Conservation (phyloP, 2,329 filamentous ascomycete species). For the Microascus cirrosus region DNA sequence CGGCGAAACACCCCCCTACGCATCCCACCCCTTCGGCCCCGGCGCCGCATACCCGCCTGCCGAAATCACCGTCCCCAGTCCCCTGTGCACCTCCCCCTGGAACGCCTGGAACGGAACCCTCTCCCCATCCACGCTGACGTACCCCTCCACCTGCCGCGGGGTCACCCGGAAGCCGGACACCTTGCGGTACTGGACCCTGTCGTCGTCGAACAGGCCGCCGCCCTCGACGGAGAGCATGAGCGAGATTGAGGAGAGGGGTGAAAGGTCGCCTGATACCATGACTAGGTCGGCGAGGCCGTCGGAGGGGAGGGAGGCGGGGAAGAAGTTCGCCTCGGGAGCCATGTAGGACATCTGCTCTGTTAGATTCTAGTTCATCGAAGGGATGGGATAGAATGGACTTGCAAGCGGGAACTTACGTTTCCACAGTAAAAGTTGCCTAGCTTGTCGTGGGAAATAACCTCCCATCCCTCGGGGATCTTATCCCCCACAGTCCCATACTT, state of each 20-base stretch:
- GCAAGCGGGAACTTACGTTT: slow-evolving; percentile 45
- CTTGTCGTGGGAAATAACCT: slow-evolving; percentile 59
- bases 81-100: slow-evolving; percentile 78
- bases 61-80: slow-evolving; percentile 75
- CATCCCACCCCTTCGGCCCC: slow-evolving; percentile 41
- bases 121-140: slow-evolving; percentile 93
- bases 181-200: slow-evolving; percentile 71
- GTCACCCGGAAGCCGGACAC: slow-evolving; percentile 78
- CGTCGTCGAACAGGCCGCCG: slow-evolving; percentile 68
- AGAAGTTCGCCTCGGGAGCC: slow-evolving; percentile 80
- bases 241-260: slow-evolving; percentile 52
- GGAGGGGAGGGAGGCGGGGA: slow-evolving; percentile 66
- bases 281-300: slow-evolving; percentile 84
- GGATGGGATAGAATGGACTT: not conserved
- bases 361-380: slow-evolving; percentile 4
- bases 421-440: slow-evolving; percentile 90
- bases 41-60: slow-evolving; percentile 59
- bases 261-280: slow-evolving; percentile 65
- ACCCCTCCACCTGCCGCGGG: slow-evolving; percentile 62
- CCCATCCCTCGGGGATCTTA: slow-evolving; percentile 67
- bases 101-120: slow-evolving; percentile 77
- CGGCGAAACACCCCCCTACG: not conserved
- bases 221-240: slow-evolving; percentile 63
- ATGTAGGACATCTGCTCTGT: slow-evolving; percentile 68
- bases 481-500: slow-evolving; percentile 73